Base-by-base conservation (phyloP, 1,284 basidiomycete species). In the Mycosarcoma maydis region DNA sequence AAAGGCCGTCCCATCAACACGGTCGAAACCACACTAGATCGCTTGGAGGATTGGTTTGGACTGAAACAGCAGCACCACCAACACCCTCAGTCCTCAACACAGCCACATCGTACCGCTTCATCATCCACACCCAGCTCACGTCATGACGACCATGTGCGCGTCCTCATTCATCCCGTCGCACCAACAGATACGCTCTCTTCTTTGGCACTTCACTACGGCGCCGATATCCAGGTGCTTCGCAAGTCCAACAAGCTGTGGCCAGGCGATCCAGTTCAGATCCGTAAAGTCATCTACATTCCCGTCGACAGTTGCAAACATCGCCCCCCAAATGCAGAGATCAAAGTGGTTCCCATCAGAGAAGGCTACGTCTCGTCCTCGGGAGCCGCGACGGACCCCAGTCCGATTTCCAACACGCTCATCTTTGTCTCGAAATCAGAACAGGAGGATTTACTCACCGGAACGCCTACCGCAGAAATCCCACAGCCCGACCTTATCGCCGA, bases 161-260 rank as follows among this genome's bases (percentile, higher is more conserved):
- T 80, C 3, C 60, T 80, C n/a, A 75, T 78, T n/a, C 79, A 81
- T 45, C 54, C 66, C 6, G 75, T 80, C 22, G 42, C 52, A 4
- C 61, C 76, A 2, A 58, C 57, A 16, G 79, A 81, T 32, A 77
- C 78, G 3, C 61, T 81, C 2, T 49, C 68, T 4, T 66, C 73
- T 13, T 43, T 81, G 29, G 73, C 79, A 6, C 60, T 81, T 10
- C 65, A 71, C n/a, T 81, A 81, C 42, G 77, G 77, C 8, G 68
- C 75, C n/a, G 77, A 81, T 39, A 75, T 70, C 10, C 58, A 68
- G 24, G 55, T 68, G 14, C 52, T 81, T 13, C 71, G 78, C 26
- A 72, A 74, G 24, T 72, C 73, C 20, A 81, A 81, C 54, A 68
- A 73, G 19, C 65, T 81, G 10, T 81, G 79, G 79, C 76, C 76